Conservation (phyloP, 2,329 filamentous ascomycete genomes). For the Trichoderma sp. region DNA sequence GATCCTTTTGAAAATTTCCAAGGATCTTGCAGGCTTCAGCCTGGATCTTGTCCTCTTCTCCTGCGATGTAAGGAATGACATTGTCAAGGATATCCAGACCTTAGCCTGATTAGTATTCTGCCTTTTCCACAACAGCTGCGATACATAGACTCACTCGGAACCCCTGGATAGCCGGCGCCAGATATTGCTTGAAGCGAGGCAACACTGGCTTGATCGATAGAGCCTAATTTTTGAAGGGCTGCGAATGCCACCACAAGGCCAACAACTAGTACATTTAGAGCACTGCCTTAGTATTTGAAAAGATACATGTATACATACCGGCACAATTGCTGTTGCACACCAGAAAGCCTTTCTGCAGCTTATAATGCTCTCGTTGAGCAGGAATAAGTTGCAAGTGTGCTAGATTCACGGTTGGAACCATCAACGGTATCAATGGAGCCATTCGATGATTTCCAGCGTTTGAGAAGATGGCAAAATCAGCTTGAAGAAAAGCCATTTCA, state of each 20-base stretch:
- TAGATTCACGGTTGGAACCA: slow-evolving; percentile 25
- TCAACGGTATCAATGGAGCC: slow-evolving; percentile 18
- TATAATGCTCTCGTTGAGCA: slow-evolving; percentile 17
- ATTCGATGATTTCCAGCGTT: slow-evolving; percentile 24
- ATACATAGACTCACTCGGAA: too few species aligned
- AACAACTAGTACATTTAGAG: neutral
- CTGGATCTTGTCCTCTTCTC: slow-evolving; percentile 27
- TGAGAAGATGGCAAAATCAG: slow-evolving; percentile 24
- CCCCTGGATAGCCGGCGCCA: too few species aligned
- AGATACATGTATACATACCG: slow-evolving; percentile 16
- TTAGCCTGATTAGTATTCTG: too few species aligned
- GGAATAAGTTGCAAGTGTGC: slow-evolving; percentile 22
- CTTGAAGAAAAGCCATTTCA: slow-evolving; percentile 26
- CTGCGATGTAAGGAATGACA: slow-evolving; percentile 21
- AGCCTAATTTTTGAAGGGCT: too few species aligned
- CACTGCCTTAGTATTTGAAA: slow-evolving; percentile 6
- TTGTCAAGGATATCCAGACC: neutral
- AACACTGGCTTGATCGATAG: too few species aligned
- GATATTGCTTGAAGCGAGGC: too few species aligned
- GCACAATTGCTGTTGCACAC: slow-evolving; percentile 25
- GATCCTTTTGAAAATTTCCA: slow-evolving; percentile 13
- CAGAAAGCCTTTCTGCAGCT: slow-evolving; percentile 21
- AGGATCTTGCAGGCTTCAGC: slow-evolving; percentile 26
- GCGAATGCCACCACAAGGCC: too few species aligned
- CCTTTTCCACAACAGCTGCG: too few species aligned